Evolutionary conservation across 768 basidiomycete genomes (phyloP).

Genomic region (Thelephora ganbajun): DNA sequence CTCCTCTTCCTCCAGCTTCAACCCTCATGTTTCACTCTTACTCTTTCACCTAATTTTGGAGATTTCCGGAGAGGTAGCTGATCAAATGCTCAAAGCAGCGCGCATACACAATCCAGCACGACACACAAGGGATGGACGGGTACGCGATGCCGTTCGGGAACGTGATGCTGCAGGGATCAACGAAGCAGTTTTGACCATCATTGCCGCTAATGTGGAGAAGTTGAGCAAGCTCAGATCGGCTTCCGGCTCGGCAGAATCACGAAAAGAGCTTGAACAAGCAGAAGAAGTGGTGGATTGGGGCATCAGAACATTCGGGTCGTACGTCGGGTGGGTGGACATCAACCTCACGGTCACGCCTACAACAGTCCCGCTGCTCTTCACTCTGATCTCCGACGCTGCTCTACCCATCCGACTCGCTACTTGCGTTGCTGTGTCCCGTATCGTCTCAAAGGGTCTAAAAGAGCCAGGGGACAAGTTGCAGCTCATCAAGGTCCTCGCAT

Average conservation of each 20-base stretch:
- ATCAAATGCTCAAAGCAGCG: conserved; percentile 85
- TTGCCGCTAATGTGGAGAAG: conserved; percentile 54
- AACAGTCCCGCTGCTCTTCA: conserved; percentile 77
- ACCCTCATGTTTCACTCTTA: conserved; percentile 75
- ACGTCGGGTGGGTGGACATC: conserved; percentile 97
- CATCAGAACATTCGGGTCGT: conserved; percentile 83
- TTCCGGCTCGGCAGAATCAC: conserved; percentile 24
- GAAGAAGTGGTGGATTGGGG: conserved; percentile 85
- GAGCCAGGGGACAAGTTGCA: conserved; percentile 83
- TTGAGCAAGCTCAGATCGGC: conserved; percentile 40
- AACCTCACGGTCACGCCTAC: conserved; percentile 87
- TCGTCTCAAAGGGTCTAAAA: conserved; percentile 88
- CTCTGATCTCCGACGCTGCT: conserved; percentile 63
- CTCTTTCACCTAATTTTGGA: conserved; percentile 89
- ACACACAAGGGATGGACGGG: conserved; percentile 67
- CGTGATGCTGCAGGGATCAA: conserved; percentile 80
- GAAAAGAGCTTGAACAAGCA: conserved; percentile 39
- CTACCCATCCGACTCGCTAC: conserved; percentile 75
- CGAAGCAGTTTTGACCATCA: conserved; percentile 72
- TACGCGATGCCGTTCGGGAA: conserved; percentile 84
- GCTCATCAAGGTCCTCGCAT: conserved; percentile 76
- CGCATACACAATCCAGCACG: conserved; percentile 56
- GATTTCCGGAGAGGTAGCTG: conserved; percentile 94
- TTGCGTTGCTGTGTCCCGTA: conserved; percentile 63
- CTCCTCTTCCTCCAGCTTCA: conserved; percentile 45